These are phyloP conservation scores for Pulveroboletus sp. DNA, from an alignment of 768 basidiomycete genomes.

Conservation along the genomic window DNA sequence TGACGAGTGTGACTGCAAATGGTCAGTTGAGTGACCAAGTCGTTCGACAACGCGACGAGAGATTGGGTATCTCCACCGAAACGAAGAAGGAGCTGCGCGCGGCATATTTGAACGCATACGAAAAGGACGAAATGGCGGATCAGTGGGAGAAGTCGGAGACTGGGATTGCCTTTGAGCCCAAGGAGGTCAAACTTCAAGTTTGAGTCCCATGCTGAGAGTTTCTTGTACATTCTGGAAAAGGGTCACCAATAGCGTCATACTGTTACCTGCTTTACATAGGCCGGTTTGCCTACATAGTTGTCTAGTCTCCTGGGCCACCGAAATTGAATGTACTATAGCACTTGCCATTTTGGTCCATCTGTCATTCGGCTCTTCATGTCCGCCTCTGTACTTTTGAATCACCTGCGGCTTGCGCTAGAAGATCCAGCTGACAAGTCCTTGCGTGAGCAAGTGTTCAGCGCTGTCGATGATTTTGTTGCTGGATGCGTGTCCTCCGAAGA, in stretches of 20 bases:
- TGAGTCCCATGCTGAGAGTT: not conserved
- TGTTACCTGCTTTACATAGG: too few species aligned
- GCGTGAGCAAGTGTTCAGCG: constrained; percentile 44
- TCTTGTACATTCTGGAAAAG: not conserved
- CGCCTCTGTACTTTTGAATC: constrained; percentile 41
- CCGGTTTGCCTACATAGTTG: too few species aligned
- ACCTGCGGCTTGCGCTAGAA: constrained; percentile 57
- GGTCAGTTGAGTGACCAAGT: constrained; percentile 31
- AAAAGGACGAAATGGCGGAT: constrained; percentile 36
- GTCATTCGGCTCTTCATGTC: constrained; percentile 30
- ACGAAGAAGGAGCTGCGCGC: constrained; percentile 33
- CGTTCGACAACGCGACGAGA: constrained; percentile 33
- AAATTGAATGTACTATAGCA: not conserved
- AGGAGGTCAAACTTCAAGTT: constrained; percentile 21
- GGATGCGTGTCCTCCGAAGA: constrained; percentile 48
- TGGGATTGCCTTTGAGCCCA: constrained; percentile 32
- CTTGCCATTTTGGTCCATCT: constrained; percentile 9
- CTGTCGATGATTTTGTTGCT: constrained; percentile 54
- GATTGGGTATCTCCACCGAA: constrained; percentile 32
- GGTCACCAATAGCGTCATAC: too few species aligned
- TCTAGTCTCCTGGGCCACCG: too few species aligned
- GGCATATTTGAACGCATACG: constrained; percentile 38
- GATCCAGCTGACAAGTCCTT: constrained; percentile 47
- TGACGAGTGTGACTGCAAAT: constrained; percentile 43
- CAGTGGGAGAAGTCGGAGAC: constrained; percentile 36